Evolutionary conservation across 129 eudicot genomes (phyloP), one percentile per base, ranked within the genome.

Genomic region (Flaveria ramosissima): DNA sequence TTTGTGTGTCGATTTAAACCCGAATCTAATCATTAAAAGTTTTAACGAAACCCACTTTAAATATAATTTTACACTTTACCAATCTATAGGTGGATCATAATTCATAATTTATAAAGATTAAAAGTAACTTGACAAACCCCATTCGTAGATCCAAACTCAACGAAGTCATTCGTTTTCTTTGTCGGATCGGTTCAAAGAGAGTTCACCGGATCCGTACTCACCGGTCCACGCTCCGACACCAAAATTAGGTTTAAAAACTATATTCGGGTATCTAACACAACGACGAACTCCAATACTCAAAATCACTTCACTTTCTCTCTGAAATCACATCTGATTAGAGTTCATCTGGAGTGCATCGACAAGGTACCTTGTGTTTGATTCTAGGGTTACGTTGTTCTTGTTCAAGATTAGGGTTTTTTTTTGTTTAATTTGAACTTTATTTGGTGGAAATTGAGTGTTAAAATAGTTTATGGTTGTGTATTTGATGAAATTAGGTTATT

Each of bases 401-500:
- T 45, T 45, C 24, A 7, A 12, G 57, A 16, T 68, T 77, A 67
- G 74, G 81, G 81, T 9, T 77, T 76, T 23, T 21, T 23, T 21
- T 36, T 20, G 32, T 50, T 1, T 2, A 5, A 13, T 64, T 76
- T 17, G 52, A 17, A 36, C 41, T 36, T 36, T 36, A 36, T 36
- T 7, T 36, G 7, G 41, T 36, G 10, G 9, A 32, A 65, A 51
- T 30, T 47, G 73, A 32, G 73, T 64, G 5, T 47, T 63, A 26
- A 74, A 17, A 24, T 63, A 36, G 20, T 46, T n/a, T 64, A 48
- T 47, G 23, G n/a, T 57, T 56, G 70, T 13, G 60, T 57, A 11
- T 64, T 43, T 68, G 62, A 42, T 83, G 76, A 73, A 65, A 32
- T 75, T 77, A 73, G 85, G 78, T 50, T 53, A 80, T 59, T 23